These are phyloP conservation scores for Didymella pinodella DNA, from an alignment of 2,329 filamentous ascomycete genomes.

Conservation along the genomic window DNA sequence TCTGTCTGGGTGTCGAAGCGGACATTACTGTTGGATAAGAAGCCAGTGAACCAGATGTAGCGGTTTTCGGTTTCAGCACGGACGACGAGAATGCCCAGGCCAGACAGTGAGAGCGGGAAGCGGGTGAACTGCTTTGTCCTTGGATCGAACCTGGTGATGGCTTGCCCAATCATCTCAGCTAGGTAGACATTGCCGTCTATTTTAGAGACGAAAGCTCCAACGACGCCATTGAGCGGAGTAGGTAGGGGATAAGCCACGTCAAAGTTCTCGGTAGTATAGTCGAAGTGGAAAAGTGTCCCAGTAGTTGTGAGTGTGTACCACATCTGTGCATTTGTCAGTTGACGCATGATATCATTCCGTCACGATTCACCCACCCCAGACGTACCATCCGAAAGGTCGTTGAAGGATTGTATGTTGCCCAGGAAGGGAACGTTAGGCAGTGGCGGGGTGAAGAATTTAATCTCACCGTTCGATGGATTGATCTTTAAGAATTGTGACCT, in stretches of 20 bases:
- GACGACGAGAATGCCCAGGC: slow-evolving; percentile 16
- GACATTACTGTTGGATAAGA: slow-evolving; percentile 22
- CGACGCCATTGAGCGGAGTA: slow-evolving; percentile 19
- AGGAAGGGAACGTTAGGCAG: slow-evolving; percentile 20
- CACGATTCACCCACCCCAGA: slow-evolving; percentile 3
- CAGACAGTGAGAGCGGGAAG: slow-evolving; percentile 18
- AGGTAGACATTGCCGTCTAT: slow-evolving; percentile 23
- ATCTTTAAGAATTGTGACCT: slow-evolving; percentile 22
- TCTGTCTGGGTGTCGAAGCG: slow-evolving; percentile 23
- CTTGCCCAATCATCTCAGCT: slow-evolving; percentile 22
- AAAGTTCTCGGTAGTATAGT: slow-evolving; percentile 21
- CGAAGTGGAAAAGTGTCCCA: slow-evolving; percentile 22
- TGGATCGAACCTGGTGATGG: slow-evolving; percentile 22
- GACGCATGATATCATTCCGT: not conserved
- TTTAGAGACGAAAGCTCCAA: slow-evolving; percentile 18
- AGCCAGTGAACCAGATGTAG: slow-evolving; percentile 26
- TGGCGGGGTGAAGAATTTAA: slow-evolving; percentile 23
- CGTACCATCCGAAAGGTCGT: slow-evolving; percentile 16
- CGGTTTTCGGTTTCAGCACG: slow-evolving; percentile 20
- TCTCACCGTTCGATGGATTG: slow-evolving; percentile 12
- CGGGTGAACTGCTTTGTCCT: slow-evolving; percentile 20
- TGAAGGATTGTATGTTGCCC: slow-evolving; percentile 21
- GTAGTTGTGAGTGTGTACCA: slow-evolving; percentile 25
- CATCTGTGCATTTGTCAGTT: slow-evolving; percentile 7
- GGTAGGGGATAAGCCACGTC: slow-evolving; percentile 23